Evolutionary conservation across 495 filamentous ascomycete species (phyloP).

Genomic region (Symbiotaphrina buchneri): DNA sequence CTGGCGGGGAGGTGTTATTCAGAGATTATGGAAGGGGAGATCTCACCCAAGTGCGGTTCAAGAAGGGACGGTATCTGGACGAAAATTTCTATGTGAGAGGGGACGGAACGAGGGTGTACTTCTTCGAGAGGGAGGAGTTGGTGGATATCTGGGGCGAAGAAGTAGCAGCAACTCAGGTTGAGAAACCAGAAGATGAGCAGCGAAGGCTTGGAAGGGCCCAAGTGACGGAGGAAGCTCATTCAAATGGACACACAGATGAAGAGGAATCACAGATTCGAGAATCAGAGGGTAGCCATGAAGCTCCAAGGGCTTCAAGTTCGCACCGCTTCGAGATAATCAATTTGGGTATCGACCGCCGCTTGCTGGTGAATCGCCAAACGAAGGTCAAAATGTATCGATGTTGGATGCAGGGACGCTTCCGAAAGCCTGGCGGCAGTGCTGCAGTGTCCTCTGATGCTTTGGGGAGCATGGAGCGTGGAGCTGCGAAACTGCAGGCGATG

Average conservation of each 20-base stretch:
- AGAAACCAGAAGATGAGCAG: slow-evolving; percentile 1
- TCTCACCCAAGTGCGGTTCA: slow-evolving; percentile 89
- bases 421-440: no score
- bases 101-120: slow-evolving; percentile 92
- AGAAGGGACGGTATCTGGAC: slow-evolving; percentile 72
- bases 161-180: slow-evolving; percentile 11
- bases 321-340: slow-evolving; percentile 61
- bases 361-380: slow-evolving; percentile 78
- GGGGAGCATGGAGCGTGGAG: not conserved
- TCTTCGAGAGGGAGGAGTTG: slow-evolving; percentile 77
- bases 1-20: slow-evolving; percentile 75
- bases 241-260: slow-evolving; percentile 1
- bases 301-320: no score
- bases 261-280: no score
- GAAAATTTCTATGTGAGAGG: slow-evolving; percentile 96
- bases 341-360: slow-evolving; percentile 59
- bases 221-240: slow-evolving; percentile 4
- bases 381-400: slow-evolving; percentile 96
- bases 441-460: no score
- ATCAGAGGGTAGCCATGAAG: no score
- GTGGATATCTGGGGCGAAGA: slow-evolving; percentile 47
- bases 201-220: not conserved
- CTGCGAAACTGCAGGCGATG: not conserved
- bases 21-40: slow-evolving; percentile 91
- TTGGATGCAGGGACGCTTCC: slow-evolving; percentile 85